phyloP scores from a whole-genome alignment of 2,329 filamentous ascomycete species.

The Aspergillus intermedius region DNA sequence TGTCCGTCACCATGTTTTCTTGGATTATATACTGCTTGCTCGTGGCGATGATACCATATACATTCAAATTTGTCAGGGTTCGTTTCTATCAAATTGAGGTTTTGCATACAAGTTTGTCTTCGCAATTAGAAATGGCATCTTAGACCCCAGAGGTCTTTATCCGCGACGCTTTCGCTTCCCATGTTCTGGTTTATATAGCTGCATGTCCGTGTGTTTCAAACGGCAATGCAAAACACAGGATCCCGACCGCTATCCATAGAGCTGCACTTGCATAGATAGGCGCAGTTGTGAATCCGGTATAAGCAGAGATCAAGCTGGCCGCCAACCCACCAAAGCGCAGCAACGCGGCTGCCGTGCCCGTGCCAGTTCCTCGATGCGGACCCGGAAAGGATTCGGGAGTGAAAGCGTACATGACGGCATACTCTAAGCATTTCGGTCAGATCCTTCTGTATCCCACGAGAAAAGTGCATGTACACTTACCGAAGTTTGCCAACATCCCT shows the following conservation, averaged over 20 bases:
- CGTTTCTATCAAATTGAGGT: too few relatives aligned
- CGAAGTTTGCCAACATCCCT: slow-evolving; percentile 39
- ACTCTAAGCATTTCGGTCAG: slow-evolving; percentile 17
- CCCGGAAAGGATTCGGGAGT: slow-evolving; percentile 23
- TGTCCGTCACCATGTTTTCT: background rate
- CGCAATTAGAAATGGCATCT: too few relatives aligned
- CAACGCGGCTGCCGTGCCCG: slow-evolving; percentile 28
- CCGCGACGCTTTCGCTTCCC: too few relatives aligned
- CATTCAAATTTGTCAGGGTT: too few relatives aligned
- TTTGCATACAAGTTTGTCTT: too few relatives aligned
- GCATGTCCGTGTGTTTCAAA: slow-evolving; percentile 38
- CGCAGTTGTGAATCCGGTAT: slow-evolving; percentile 37
- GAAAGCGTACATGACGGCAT: slow-evolving; percentile 24
- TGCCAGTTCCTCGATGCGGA: slow-evolving; percentile 20
- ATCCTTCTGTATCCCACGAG: too few relatives aligned
- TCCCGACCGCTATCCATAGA: slow-evolving; percentile 39
- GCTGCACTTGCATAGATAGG: slow-evolving; percentile 43
- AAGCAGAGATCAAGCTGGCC: slow-evolving; percentile 40
- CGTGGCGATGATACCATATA: too few relatives aligned
- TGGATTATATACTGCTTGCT: too few relatives aligned
- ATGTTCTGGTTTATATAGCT: slow-evolving; percentile 9
- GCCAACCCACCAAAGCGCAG: slow-evolving; percentile 28
- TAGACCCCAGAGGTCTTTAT: too few relatives aligned
- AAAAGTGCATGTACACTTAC: slow-evolving; percentile 4
- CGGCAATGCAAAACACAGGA: slow-evolving; percentile 38